A percentile compares a stretch with the other conserved stretches of the same genome.
These are phyloP conservation scores for Ceratorhiza oryzae-sativae DNA, from an alignment of 1,284 basidiomycete genomes.

Conservation along the genomic window DNA sequence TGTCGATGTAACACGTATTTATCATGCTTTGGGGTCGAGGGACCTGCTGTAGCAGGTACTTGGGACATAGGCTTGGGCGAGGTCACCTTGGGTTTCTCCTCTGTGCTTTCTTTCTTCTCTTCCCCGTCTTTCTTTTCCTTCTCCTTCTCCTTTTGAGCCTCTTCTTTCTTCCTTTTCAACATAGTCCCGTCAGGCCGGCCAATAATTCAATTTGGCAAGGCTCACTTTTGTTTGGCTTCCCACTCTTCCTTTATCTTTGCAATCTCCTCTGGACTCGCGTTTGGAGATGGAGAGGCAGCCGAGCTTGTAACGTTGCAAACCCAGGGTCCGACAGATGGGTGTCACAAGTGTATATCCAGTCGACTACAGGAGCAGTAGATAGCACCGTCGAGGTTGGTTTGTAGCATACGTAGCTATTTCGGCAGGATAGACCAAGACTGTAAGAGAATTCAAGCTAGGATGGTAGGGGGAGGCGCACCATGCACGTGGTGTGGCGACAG, in stretches of 20 bases:
- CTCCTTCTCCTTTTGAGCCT: constrained; percentile 57
- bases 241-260: constrained; percentile 77
- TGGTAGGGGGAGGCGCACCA: constrained; percentile 38
- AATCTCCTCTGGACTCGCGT: constrained; percentile 69
- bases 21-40: constrained; percentile 38
- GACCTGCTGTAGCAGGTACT: constrained; percentile 26
- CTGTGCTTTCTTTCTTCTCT: constrained; percentile 51
- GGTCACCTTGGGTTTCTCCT: constrained; percentile 44
- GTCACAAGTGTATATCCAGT: constrained; percentile 77
- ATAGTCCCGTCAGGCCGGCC: background rate
- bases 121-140: constrained; percentile 55
- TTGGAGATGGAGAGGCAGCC: constrained; percentile 53
- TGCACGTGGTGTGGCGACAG: constrained; percentile 43
- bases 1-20: constrained; percentile 41
- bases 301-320: constrained; percentile 66
- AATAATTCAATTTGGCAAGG: background rate
- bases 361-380: constrained; percentile 73
- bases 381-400: constrained; percentile 77
- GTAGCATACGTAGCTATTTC: constrained; percentile 49
- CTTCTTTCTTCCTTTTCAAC: constrained; percentile 40
- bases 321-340: constrained; percentile 70
- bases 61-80: constrained; percentile 33
- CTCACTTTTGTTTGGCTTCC: constrained; percentile 65
- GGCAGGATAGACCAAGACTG: background rate
- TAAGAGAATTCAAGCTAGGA: constrained; percentile 11